Conservation (phyloP, 2,329 filamentous ascomycete species). For the Ceratocystis harringtonii region DNA sequence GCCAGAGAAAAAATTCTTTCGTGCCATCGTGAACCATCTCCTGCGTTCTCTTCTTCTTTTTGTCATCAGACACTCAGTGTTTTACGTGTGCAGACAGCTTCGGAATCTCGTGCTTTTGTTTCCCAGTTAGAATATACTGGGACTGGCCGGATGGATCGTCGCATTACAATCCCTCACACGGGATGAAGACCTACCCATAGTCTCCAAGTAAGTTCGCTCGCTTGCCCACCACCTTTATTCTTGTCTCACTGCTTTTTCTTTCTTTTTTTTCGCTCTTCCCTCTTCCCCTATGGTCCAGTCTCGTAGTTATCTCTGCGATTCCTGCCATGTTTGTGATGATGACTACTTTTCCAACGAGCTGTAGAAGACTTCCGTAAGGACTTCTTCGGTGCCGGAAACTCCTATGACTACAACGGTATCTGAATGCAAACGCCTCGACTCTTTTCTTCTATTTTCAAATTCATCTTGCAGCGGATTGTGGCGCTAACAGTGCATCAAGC, state of each 20-base stretch:
- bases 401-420: conserved; percentile 96
- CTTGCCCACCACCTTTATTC: neutral
- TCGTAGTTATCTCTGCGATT: neutral
- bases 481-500: conserved; percentile 6
- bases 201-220: neutral
- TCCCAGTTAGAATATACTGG: conserved; percentile 9
- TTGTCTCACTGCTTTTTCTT: conserved; percentile 1
- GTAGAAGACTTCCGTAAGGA: conserved; percentile 18
- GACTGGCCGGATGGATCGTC: conserved; percentile 12
- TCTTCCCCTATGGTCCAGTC: neutral
- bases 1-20: neutral
- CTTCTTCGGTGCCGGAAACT: conserved; percentile 17
- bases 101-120: neutral
- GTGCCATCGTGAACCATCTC: neutral
- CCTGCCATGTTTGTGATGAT: conserved; percentile 35
- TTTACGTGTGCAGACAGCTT: neutral
- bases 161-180: conserved; percentile 13
- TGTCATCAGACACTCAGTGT: neutral
- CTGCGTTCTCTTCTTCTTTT: neutral
- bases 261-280: neutral
- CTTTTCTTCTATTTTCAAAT: neutral
- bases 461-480: neutral
- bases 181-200: conserved; percentile 9
- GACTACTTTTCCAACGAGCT: conserved; percentile 32
- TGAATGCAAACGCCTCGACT: conserved; percentile 34